A percentile compares a stretch with the other conserved stretches of the same genome.
phyloP scores from a whole-genome alignment of 2,329 filamentous ascomycete genomes.

The Talaromyces sp. region DNA sequence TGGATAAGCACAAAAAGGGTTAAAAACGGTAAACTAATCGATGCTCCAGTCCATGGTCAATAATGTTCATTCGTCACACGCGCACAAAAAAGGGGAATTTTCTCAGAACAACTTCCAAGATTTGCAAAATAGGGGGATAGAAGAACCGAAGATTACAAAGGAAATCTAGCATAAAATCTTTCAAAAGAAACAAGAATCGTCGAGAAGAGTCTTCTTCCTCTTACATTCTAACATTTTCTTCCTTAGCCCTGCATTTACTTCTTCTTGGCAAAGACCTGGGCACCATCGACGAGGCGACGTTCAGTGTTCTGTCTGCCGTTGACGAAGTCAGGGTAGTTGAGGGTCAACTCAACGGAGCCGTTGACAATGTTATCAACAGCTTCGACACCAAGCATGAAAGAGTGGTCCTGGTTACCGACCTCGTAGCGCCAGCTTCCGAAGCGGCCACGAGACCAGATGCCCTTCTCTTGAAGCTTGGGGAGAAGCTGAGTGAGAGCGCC shows the following conservation, averaged over 20 bases:
- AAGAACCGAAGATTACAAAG: slow-evolving; percentile 9
- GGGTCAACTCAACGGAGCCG: slow-evolving; percentile 83
- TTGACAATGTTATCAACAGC: slow-evolving; percentile 86
- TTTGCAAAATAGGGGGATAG: neutral
- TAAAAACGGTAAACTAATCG: slow-evolving; percentile 3
- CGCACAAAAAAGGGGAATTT: neutral
- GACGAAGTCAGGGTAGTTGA: slow-evolving; percentile 97
- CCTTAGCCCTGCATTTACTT: slow-evolving; percentile 14
- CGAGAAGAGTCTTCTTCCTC: neutral
- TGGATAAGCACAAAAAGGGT: neutral
- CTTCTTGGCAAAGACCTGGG: slow-evolving; percentile 55
- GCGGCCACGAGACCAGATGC: slow-evolving; percentile 91
- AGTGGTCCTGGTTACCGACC: slow-evolving; percentile 95
- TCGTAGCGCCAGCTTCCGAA: slow-evolving; percentile 99
- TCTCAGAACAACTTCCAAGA: slow-evolving; percentile 1
- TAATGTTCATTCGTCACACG: slow-evolving; percentile 9
- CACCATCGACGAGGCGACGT: slow-evolving; percentile 60
- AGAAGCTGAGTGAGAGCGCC: slow-evolving; percentile 89
- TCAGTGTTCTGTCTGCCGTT: slow-evolving; percentile 66
- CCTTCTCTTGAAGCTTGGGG: slow-evolving; percentile 84
- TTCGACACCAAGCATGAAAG: slow-evolving; percentile 95
- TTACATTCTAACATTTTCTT: neutral
- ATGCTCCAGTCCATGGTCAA: slow-evolving; percentile 9
- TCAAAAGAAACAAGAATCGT: slow-evolving; percentile 5
- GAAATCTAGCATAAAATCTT: slow-evolving; percentile 16